phyloP scores from a whole-genome alignment of 2,329 filamentous ascomycete species.

The Lasiodiplodia sp. region DNA sequence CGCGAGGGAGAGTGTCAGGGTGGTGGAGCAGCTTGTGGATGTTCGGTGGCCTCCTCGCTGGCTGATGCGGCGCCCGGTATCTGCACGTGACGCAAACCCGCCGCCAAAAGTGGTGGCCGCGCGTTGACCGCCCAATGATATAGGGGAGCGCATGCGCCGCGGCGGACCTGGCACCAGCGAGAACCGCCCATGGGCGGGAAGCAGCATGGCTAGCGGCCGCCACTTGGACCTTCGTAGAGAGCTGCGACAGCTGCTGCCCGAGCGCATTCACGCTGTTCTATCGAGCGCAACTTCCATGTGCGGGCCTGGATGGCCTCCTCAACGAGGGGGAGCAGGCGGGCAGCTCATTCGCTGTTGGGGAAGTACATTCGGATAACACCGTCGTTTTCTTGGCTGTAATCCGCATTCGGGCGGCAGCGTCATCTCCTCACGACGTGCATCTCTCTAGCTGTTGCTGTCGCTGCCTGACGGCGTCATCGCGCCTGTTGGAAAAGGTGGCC shows the following conservation, averaged over 20 bases:
- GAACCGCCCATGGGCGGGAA: background rate
- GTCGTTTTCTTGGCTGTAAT: background rate
- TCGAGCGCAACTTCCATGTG: background rate
- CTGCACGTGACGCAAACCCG: slow-evolving; percentile 10
- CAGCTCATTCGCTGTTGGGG: background rate
- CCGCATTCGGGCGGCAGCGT: background rate
- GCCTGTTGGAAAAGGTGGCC: background rate
- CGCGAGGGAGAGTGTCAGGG: slow-evolving; percentile 32
- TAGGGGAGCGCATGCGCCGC: slow-evolving; percentile 5
- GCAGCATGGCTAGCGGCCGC: background rate
- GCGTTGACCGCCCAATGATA: slow-evolving; percentile 11
- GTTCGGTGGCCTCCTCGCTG: slow-evolving; percentile 29
- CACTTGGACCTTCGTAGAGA: background rate
- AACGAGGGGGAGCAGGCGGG: background rate
- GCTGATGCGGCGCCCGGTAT: slow-evolving; percentile 30
- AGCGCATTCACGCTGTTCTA: background rate
- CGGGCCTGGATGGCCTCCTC: background rate
- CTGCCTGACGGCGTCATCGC: slow-evolving; percentile 1
- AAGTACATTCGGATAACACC: background rate
- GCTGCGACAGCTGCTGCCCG: background rate
- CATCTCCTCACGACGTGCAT: background rate
- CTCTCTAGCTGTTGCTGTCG: background rate
- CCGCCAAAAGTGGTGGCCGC: slow-evolving; percentile 5
- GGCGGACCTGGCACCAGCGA: background rate
- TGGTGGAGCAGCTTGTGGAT: slow-evolving; percentile 30